Conservation (phyloP, 352 stramenopile genomes). For the Thraustochytrium striatum region DNA sequence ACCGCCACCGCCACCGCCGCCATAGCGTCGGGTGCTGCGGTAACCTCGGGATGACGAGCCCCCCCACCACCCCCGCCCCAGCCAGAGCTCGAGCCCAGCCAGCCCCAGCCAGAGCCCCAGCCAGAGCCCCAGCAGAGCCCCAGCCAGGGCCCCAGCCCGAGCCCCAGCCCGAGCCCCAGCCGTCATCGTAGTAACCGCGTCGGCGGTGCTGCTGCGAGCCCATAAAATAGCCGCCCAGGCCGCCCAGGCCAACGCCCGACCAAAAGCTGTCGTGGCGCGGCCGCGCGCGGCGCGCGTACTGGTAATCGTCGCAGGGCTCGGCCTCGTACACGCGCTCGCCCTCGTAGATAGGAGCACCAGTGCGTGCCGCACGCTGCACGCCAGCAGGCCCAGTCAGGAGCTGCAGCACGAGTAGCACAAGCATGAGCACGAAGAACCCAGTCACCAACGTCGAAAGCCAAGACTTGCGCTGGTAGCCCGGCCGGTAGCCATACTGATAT, state of each 20-base stretch:
- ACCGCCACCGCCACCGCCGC: neutral
- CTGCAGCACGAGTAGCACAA: neutral
- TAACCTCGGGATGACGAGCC: no score
- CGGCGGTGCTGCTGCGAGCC: neutral
- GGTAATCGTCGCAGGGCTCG: neutral
- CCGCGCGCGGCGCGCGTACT: neutral
- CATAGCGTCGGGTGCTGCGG: no score
- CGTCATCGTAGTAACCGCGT: neutral
- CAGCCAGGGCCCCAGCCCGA: no score
- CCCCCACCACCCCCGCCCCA: no score
- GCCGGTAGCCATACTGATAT: neutral
- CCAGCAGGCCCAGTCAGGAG: neutral
- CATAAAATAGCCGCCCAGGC: neutral
- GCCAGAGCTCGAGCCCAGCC: no score
- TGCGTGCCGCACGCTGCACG: neutral
- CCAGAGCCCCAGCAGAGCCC: neutral
- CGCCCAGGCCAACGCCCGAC: slow-evolving; percentile 10
- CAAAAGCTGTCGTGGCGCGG: neutral
- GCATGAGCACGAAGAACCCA: neutral
- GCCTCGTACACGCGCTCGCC: neutral
- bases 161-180: neutral
- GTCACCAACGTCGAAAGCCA: neutral
- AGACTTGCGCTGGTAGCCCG: neutral
- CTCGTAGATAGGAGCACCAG: neutral
- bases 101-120: neutral